phyloP scores from a whole-genome alignment of 176 grass and related monocot species.

The Oryza nivara region DNA sequence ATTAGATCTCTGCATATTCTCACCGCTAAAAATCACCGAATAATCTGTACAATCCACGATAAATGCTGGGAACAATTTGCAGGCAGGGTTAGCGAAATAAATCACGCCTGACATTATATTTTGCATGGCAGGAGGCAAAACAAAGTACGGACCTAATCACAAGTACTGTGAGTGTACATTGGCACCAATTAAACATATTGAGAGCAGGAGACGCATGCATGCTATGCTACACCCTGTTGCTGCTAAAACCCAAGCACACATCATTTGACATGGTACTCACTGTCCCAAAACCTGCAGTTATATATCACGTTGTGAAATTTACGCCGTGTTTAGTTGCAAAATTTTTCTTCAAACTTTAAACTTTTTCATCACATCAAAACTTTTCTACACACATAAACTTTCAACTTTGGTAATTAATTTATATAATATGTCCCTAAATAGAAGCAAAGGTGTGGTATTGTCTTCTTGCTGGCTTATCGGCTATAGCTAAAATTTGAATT shows the following conservation, averaged over 20 bases:
- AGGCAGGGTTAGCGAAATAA: background rate
- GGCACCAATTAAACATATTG: constrained; percentile 2
- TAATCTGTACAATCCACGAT: background rate
- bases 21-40: background rate
- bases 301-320: too few species aligned
- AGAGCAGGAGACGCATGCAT: background rate
- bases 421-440: too few species aligned
- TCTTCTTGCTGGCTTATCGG: too few species aligned
- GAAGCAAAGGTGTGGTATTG: too few species aligned
- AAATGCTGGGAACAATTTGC: background rate
- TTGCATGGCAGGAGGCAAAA: background rate
- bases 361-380: too few species aligned
- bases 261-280: constrained; percentile 1
- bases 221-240: background rate
- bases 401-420: background rate
- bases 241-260: background rate
- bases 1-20: background rate
- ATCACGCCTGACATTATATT: background rate
- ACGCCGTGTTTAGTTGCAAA: too few species aligned
- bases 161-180: too few species aligned
- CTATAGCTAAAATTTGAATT: too few species aligned
- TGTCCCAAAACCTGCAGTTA: background rate
- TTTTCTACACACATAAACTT: too few species aligned
- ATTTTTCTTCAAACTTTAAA: too few species aligned
- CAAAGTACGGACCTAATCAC: background rate